A percentile compares a stretch with the other conserved stretches of the same genome.
These are phyloP conservation scores for Cyclotella kingstonii DNA, from an alignment of 108 stramenopile species.

Conservation along the genomic window DNA sequence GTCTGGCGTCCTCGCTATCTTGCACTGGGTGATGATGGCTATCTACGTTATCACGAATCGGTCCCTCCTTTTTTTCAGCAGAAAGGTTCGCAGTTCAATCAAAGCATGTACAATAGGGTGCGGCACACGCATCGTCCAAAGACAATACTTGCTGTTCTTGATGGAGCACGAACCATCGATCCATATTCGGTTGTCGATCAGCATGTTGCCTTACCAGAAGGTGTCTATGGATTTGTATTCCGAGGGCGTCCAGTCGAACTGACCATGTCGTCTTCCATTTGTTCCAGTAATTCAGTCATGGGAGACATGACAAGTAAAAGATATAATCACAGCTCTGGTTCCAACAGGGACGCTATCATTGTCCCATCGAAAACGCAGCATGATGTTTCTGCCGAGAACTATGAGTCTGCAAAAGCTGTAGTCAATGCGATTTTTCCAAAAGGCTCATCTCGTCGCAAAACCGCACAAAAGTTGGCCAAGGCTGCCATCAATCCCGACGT, in stretches of 20 bases:
- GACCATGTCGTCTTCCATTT: not conserved
- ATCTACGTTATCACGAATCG: conserved; percentile 82
- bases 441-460: conserved; percentile 26
- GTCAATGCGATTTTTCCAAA: conserved; percentile 44
- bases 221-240: conserved; percentile 80
- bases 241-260: conserved; percentile 58
- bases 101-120: conserved; percentile 25
- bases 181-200: conserved; percentile 76
- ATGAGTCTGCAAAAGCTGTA: conserved; percentile 23
- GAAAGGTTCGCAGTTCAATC: conserved; percentile 17
- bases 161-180: conserved; percentile 77
- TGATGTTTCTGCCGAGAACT: conserved; percentile 9
- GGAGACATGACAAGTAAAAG: not conserved
- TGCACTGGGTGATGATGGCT: conserved; percentile 68
- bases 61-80: conserved; percentile 31
- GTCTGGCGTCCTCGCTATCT: conserved; percentile 88
- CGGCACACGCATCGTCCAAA: conserved; percentile 54
- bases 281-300: conserved; percentile 1
- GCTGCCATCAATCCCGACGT: conserved; percentile 40
- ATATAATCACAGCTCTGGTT: not conserved
- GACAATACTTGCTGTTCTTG: conserved; percentile 35
- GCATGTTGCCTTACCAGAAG: conserved; percentile 75
- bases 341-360: conserved; percentile 16
- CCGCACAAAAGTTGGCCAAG: conserved; percentile 43
- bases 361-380: conserved; percentile 4